Base-by-base conservation (phyloP, 2,329 filamentous ascomycete species). In the Podosphaera fusca region DNA sequence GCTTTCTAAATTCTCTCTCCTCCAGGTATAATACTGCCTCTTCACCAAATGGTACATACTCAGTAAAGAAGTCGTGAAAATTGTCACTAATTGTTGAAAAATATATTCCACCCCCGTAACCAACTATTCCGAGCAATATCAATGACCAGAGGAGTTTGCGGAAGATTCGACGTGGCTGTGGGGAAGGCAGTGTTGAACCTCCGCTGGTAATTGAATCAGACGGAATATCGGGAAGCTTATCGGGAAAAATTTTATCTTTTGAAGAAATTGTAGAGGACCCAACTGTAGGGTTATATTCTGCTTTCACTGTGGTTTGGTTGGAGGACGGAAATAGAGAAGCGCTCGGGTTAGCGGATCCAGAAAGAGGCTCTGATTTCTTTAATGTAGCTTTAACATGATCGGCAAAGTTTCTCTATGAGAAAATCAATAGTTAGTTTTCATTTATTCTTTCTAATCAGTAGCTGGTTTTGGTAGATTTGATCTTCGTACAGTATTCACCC, bases 61-160 rank as follows among this genome's bases (percentile, higher is more conserved):
- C 89, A 65, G 89, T 96, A 73, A 98, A 98, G 75, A 95, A 92
- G 71, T 98, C 92, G 72, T 98, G 90, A 78, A 96, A 98, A 72
- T 87, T 95, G 74, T 98, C 92, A 67, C 84, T 94, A 70, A 92
- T 78, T 62, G 94, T 81, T 57, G 92, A 90, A 70, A 94, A 92
- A 75, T 85, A 95, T 57, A 95, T 82, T 63, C 90, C 88, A 62
- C 88, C 88, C 57, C 79, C 85, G 65, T 95, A 98, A 45, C 84
- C 82, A 50, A 94, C 70, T 4, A 80, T 80, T 33, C 85, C 81
- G 34, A 95, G 77, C 50, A 95, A 71, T 60, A 89, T 72, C 54
- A 95, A 71, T 57, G 85, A 85, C 62, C 89, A 72, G 58, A 95
- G 72, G 67, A 85, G 80, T 61, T 85, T 79, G 74, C 79, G 85